phyloP scores from a whole-genome alignment of 1,284 basidiomycete genomes.

The Uromyces viciae-fabae region DNA sequence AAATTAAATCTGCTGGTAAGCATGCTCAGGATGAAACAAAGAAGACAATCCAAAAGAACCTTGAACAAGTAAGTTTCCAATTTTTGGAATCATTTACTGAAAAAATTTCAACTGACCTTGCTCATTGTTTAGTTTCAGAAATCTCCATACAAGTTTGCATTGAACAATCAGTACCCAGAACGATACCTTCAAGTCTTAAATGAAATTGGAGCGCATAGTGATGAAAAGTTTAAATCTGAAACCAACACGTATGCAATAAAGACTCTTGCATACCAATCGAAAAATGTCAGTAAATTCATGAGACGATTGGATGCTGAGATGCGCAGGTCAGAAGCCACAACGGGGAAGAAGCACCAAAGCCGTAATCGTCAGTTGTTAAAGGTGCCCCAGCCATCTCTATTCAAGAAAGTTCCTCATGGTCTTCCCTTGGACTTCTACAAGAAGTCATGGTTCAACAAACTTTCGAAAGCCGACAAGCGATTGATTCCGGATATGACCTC shows the following conservation, averaged over 20 bases:
- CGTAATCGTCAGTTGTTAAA: neutral
- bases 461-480: neutral
- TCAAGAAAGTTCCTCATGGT: neutral
- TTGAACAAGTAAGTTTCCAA: neutral
- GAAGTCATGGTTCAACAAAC: neutral
- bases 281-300: neutral
- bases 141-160: neutral
- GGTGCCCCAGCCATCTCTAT: neutral
- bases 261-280: neutral
- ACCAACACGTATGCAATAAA: neutral
- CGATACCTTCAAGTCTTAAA: neutral
- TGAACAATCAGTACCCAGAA: neutral
- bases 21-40: neutral
- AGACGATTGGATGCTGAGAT: conserved; percentile 8
- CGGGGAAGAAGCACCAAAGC: neutral
- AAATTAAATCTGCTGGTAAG: neutral
- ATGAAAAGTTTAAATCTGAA: conserved; percentile 2
- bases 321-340: neutral
- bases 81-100: neutral
- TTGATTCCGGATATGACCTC: neutral
- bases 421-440: conserved; percentile 20
- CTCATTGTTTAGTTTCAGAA: neutral
- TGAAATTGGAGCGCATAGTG: conserved; percentile 12
- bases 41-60: neutral
- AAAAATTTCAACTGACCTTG: neutral